These are phyloP conservation scores for Poa annua DNA, from an alignment of 176 grass and related monocot genomes.

Conservation along the genomic window DNA sequence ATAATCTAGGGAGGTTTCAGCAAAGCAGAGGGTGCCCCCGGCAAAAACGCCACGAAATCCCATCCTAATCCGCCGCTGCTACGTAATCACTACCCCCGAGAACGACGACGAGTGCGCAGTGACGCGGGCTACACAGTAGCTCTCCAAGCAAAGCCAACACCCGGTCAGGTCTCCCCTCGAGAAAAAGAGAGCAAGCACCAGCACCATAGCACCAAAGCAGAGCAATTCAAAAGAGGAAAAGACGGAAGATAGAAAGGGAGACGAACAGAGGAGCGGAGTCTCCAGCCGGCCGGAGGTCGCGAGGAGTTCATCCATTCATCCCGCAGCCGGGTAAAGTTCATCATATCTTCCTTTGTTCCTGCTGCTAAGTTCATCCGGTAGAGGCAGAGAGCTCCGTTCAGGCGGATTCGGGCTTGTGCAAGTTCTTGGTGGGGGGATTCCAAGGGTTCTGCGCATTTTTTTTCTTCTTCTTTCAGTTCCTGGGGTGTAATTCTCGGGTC, in stretches of 20 bases:
- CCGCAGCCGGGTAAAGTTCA: constrained; percentile 22
- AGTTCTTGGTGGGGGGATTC: background rate
- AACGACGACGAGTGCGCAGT: constrained; percentile 23
- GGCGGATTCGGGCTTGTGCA: background rate
- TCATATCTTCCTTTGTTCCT: background rate
- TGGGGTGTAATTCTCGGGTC: background rate
- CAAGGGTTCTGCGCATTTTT: background rate
- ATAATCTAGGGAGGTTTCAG: background rate
- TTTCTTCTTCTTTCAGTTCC: background rate
- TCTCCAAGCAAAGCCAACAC: constrained; percentile 9
- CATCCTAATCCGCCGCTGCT: constrained; percentile 1
- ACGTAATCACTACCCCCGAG: constrained; percentile 40
- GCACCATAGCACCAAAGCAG: background rate
- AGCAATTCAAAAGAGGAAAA: background rate
- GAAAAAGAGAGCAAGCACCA: constrained; percentile 36
- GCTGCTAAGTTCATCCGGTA: background rate
- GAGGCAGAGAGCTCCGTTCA: background rate
- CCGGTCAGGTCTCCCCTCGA: constrained; percentile 32
- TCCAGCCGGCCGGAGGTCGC: constrained; percentile 19
- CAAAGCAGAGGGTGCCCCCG: background rate
- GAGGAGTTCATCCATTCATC: background rate
- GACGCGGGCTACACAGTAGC: constrained; percentile 37
- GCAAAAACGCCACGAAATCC: background rate
- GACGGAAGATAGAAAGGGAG: background rate
- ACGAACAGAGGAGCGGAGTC: constrained; percentile 3